Evolutionary conservation across 1,284 basidiomycete species (phyloP), one percentile per base, ranked within the genome.

Genomic region (Chalciporus sp.): DNA sequence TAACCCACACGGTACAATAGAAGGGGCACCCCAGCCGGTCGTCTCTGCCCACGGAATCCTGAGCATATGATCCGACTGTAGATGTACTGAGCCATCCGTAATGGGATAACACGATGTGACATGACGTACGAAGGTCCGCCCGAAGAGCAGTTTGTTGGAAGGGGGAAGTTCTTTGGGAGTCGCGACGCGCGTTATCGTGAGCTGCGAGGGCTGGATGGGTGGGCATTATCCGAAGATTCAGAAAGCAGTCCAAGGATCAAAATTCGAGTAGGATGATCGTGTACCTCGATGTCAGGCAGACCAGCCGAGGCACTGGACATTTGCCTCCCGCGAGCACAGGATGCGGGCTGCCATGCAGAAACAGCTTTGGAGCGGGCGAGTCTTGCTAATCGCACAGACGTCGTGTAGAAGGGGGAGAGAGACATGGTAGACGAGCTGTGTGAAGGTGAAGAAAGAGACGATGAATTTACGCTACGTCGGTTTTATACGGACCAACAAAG

Each of bases 11-110:
- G 94, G 92, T 64, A 84, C 79, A 63, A 98, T 97, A 62, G 84
- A 77, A 11, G 95, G 95, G 3, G 80, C 73, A 23, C 84, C 88
- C 95, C 95, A 98, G 16, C 95, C 95, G 17, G 75, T 75, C 9
- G 75, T 66, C 19, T 77, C 74, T 52, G 80, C 79, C 95, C 95
- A 98, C 12, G 87, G 85, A 58, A 96, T 82, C 40, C 81, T 83
- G 45, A 98, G 76, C 95, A 98, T 98, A 73, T 98, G 95, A 73
- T 98, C 94, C 28, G 94, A 94, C 88, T 88, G 58, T 42, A 31
- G 47, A 53, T 56, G 43, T 17, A 27, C 53, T 59, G 26, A 58
- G 50, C 49, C 37, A 56, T 48, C 43, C 49, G 14, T 20, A 51
- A 48, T 44, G 47, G 48, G 57, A 33, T 29, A 57, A 53, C 40